phyloP scores from a whole-genome alignment of 2,329 filamentous ascomycete genomes.

The Byssochlamys sp. region DNA sequence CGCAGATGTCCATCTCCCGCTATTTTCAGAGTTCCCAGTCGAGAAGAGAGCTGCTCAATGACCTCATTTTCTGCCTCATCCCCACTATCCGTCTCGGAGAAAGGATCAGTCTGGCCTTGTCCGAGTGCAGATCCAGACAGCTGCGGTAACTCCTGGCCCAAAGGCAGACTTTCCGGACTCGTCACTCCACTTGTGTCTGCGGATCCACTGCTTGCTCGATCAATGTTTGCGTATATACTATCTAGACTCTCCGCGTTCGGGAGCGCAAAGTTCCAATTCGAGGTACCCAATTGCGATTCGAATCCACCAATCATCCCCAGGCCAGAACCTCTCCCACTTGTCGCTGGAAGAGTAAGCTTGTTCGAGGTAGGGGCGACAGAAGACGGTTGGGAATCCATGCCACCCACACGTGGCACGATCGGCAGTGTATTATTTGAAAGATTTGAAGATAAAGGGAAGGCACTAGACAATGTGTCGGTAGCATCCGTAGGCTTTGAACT shows the following conservation, averaged over 20 bases:
- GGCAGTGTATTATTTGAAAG: not conserved
- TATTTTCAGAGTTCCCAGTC: slow-evolving; percentile 37
- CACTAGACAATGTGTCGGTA: not conserved
- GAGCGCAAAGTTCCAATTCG: slow-evolving; percentile 26
- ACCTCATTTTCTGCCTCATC: slow-evolving; percentile 33
- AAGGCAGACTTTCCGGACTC: slow-evolving; percentile 18
- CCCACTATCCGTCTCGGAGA: slow-evolving; percentile 25
- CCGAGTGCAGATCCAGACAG: slow-evolving; percentile 14
- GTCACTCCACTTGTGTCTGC: slow-evolving; percentile 11
- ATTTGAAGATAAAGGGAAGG: not conserved
- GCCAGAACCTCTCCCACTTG: slow-evolving; percentile 7
- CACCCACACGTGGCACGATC: not conserved
- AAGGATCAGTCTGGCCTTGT: slow-evolving; percentile 13
- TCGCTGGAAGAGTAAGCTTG: not conserved
- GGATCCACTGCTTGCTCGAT: slow-evolving; percentile 10
- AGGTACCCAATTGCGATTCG: slow-evolving; percentile 15
- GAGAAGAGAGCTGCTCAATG: slow-evolving; percentile 35
- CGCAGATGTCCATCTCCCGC: slow-evolving; percentile 35
- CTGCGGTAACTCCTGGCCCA: slow-evolving; percentile 19
- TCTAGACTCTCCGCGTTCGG: slow-evolving; percentile 29
- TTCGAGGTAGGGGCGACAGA: not conserved
- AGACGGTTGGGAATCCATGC: not conserved
- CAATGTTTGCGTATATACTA: slow-evolving; percentile 25
- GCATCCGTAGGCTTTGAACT: not conserved
- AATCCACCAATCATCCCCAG: slow-evolving; percentile 13